phyloP scores from a whole-genome alignment of 768 basidiomycete genomes.

The Mycena haematopus region DNA sequence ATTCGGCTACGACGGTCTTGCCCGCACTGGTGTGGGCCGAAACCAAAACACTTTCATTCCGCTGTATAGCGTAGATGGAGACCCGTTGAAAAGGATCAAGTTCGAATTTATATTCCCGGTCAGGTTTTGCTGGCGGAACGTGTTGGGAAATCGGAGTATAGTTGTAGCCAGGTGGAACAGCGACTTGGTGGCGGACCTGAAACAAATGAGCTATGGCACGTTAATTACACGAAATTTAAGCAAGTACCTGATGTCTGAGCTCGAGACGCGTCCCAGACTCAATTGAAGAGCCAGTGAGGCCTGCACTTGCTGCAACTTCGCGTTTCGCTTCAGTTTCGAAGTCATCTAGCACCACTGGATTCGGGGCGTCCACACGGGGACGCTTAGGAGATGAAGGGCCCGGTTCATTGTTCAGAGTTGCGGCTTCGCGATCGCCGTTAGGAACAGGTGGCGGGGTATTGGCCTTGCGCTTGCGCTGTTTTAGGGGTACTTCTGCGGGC shows the following conservation, averaged over 20 bases:
- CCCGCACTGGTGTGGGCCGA: constrained; percentile 99
- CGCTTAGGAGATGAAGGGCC: constrained; percentile 60
- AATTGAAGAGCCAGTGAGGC: constrained; percentile 71
- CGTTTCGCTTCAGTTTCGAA: constrained; percentile 94
- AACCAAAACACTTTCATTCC: constrained; percentile 96
- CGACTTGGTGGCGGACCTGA: constrained; percentile 95
- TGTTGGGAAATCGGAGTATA: constrained; percentile 92
- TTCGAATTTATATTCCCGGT: constrained; percentile 92
- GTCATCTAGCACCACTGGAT: constrained; percentile 87
- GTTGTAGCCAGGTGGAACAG: constrained; percentile 89
- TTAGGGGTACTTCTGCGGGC: constrained; percentile 12
- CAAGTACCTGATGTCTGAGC: constrained; percentile 77
- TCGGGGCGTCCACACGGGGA: constrained; percentile 63
- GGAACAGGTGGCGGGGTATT: constrained; percentile 16
- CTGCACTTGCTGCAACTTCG: constrained; percentile 88
- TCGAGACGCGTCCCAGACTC: constrained; percentile 75
- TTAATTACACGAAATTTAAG: background rate
- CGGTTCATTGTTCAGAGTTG: constrained; percentile 38
- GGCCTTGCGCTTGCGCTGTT: constrained; percentile 25
- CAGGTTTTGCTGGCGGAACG: constrained; percentile 89
- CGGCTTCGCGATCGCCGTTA: constrained; percentile 32
- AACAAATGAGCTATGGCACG: background rate
- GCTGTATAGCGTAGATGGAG: constrained; percentile 92
- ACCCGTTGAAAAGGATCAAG: constrained; percentile 98
- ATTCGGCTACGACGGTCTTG: constrained; percentile 99